Conservation (phyloP, 164 flowering plant species). For the grape (Vitis vinifera) region ASM3070453v1 NC_081815.1:16340501-16341000, state of each 20-base stretch:
- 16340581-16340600: slow-evolving; percentile 5
- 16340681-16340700: background rate
- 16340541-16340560: background rate
- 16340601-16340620: background rate
- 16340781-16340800: slow-evolving; percentile 42
- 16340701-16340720: background rate
- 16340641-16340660: background rate
- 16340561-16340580: background rate
- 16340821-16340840: slow-evolving; percentile 44
- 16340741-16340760: background rate
- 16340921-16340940: too few species aligned
- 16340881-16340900: slow-evolving; percentile 39
- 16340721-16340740: background rate
- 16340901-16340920: background rate
- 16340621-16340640: slow-evolving; percentile 1
- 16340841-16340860: slow-evolving; percentile 29
- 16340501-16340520: background rate
- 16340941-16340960: too few species aligned
- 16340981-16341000: too few species aligned
- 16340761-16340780: slow-evolving; percentile 25
- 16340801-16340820: slow-evolving; percentile 59
- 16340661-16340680: slow-evolving; percentile 9
- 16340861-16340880: slow-evolving; percentile 49
- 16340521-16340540: background rate
- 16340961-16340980: too few species aligned